phyloP scores from a whole-genome alignment of 257 asterid species.

The Scutellaria galericulata region DNA sequence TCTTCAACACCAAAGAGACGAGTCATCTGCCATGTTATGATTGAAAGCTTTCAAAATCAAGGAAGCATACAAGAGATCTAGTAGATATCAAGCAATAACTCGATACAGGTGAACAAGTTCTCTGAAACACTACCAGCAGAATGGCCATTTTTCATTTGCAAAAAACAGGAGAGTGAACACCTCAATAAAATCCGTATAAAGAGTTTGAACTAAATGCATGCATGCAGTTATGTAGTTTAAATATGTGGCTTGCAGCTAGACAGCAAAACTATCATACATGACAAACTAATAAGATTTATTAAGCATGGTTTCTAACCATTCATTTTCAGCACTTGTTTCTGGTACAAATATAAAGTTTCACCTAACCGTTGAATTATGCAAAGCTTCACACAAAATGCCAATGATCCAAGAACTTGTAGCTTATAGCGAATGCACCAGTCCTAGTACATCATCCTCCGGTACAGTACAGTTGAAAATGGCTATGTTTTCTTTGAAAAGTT shows the following conservation, averaged over 20 bases:
- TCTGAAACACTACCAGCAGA: conserved; percentile 11
- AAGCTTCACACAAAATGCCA: too few species aligned
- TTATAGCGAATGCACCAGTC: too few species aligned
- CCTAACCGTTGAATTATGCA: too few species aligned
- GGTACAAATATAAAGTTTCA: too few species aligned
- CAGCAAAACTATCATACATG: background rate
- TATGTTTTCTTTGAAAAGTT: too few species aligned
- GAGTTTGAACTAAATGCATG: background rate
- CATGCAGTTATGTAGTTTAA: background rate
- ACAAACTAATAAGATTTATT: background rate
- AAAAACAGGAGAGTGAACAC: background rate
- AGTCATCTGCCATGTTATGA: conserved; percentile 69
- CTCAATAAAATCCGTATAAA: background rate
- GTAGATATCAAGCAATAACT: background rate
- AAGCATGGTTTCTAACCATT: too few species aligned
- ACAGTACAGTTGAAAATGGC: too few species aligned
- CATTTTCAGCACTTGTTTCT: too few species aligned
- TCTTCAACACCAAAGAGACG: conserved; percentile 75
- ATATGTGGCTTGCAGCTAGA: background rate
- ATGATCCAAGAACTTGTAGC: too few species aligned
- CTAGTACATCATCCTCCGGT: too few species aligned
- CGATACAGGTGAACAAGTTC: background rate
- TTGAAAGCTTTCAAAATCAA: conserved; percentile 11
- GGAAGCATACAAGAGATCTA: conserved; percentile 14
- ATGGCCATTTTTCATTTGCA: background rate